Base-by-base conservation (phyloP, 1,284 basidiomycete genomes). In the Ganoderma lucidum region DNA sequence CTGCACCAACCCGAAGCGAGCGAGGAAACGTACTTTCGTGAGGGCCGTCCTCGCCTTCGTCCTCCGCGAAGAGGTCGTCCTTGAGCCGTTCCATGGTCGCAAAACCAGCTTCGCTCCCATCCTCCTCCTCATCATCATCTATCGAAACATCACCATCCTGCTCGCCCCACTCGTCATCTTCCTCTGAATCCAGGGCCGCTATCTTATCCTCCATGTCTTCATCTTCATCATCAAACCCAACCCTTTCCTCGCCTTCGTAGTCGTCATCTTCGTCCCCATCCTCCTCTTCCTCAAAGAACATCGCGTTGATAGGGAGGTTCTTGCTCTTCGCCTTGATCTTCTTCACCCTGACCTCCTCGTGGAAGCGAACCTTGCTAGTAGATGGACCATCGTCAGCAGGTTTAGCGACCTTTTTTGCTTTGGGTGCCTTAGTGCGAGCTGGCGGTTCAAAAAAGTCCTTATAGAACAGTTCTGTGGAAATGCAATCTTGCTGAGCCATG, bases 321-420 rank as follows among this genome's bases (percentile, higher is more conserved):
- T 87, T 89, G 59, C 92, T 91, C 53, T 87, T 88, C 2, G 89
- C 82, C 76, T 89, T 90, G 75, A 95, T 93, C 55, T 88, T 92
- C 80, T 90, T 94, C 48, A 96, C 92, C 63, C 90, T 85, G 39
- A 96, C 95, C 76, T 92, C 86, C 28, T 95, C 93, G 77, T 92
- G 87, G 78, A 96, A 96, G 35, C 92, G 90, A 9, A 96, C 94
- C 69, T 83, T 84, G 55, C 83, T 76, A 37, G 78, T 72, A 53
- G 77, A 69, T 10, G 70, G 45, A 6, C 45, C 60, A 71, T 71
- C 41, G 68, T 70, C 35, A 69, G 70, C 35, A 23, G 61, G 64
- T 41, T 66, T 41, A 1, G 68, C 45, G 8, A 68, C 48, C 60
- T 77, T 68, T 65, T 73, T 72, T 72, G 71, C 63, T 53, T 75